Base-by-base conservation (phyloP, 1,284 basidiomycete genomes). In the Leccinum pseudoinsigne region DNA sequence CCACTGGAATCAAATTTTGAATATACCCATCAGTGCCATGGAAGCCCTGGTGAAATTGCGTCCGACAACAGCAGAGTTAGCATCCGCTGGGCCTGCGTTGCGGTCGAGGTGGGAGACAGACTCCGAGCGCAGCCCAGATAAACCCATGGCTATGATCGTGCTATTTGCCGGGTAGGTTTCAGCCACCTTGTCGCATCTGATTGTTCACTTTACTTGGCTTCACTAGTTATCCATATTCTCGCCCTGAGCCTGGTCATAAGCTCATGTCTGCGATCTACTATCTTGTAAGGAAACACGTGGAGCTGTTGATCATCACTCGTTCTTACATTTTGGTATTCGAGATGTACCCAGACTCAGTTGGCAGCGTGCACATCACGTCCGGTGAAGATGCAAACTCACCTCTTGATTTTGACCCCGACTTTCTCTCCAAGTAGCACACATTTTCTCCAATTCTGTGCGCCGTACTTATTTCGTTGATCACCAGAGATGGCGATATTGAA, bases 11-110 rank as follows among this genome's bases (percentile, higher is more conserved):
- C 11, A 6, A 2, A 60, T 55, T 3, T 62, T 63, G 21, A 56
- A 12, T 11, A 26, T n/a, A 9, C 21, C 34, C 5, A 53, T n/a
- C 53, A 82, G 81, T 62, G 78, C 72, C 9, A 40, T 76, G 2
- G 80, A 81, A 67, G 75, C 71, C n/a, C n/a, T n/a, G n/a, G n/a
- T 21, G 47, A 83, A 80, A 65, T 63, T 82, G 38, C 71, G 82
- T 34, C 80, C 79, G 1, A 76, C 72, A 23, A 62, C 65, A 2
- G 64, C 72, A 28, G 78, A 83, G 36, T 61, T 81, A 28, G 61
- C 71, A 58, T 74, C 76, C 11, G 69, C 78, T 36, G 79, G 75
- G 5, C 72, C 77, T 6, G 71, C 71, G 1, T 79, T 83, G 60
- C 68, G 72, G 31, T 55, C 68, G 23, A 68, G 75, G 64, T 83